Base-by-base conservation (phyloP, 371 early-diverging fungal species). In the Mucor velutinosus region DNA sequence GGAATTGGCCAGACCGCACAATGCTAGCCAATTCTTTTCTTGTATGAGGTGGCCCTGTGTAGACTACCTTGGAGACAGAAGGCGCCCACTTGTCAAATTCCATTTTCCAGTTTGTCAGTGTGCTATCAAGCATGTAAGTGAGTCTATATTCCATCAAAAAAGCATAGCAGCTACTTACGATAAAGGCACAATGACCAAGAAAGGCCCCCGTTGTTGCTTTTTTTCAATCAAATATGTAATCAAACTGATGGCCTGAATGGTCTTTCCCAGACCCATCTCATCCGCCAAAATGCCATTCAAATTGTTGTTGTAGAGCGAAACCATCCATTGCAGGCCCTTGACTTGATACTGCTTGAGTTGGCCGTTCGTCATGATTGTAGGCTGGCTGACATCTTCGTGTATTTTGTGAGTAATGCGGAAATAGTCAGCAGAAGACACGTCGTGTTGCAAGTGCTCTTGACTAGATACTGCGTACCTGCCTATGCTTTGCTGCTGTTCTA, bases 31-130 rank as follows among this genome's bases (percentile, higher is more conserved):
- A 76, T 17, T 85, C 82, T 60, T 87, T 87, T 39, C 98, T 89
- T 55, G 86, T 81, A 11, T 84, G 74, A 4, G 96, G 94, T 33
- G 84, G 74, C 51, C 97, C 97, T 78, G 95, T 97, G 83, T 97
- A 98, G 8, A 93, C 93, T 60, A 98, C 86, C 65, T 89, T 94
- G 12, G 80, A 73, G 49, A 99, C 90, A n/a, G 90, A 77, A 30
- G 99, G 98, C 5, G 98, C 97, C 99, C 99, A 99, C 81, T 96
- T 96, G 67, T 95, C 95, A 78, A 99, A 98, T 80, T 99, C 99
- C 49, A 93, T 76, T 12, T 89, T 87, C 99, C 99, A 99, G 79
- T 99, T 99, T 35, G 96, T 92, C 58, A 99, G 76, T 7, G 98
- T 98, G 23, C 78, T 76, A 70, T 23, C 17, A 27, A 62, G 7